Conservation (phyloP, 495 filamentous ascomycete species). For the Hypoxylon rickii region DNA sequence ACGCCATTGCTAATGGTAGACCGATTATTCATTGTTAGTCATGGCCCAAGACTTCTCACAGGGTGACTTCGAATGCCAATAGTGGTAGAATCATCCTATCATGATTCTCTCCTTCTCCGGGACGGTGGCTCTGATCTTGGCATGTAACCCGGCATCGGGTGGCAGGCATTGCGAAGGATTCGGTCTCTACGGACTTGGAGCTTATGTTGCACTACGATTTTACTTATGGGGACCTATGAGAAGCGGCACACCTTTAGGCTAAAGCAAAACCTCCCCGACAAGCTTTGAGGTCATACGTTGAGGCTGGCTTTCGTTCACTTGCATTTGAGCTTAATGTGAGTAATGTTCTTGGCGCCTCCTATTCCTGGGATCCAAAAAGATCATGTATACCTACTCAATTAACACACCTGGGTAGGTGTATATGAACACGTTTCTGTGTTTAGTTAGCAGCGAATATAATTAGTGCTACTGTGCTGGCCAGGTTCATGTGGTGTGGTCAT, state of each 20-base stretch:
- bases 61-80: slow-evolving; percentile 4
- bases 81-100: neutral
- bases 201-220: no score
- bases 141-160: no score
- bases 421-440: no score
- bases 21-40: slow-evolving; percentile 3
- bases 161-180: no score
- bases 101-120: neutral
- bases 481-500: no score
- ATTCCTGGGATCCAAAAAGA: no score
- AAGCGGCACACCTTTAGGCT: slow-evolving; percentile 15
- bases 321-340: slow-evolving; percentile 11
- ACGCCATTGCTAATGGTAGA: slow-evolving; percentile 1
- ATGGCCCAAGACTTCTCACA: neutral
- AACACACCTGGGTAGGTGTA: no score
- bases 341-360: slow-evolving; percentile 9
- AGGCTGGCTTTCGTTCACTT: slow-evolving; percentile 1
- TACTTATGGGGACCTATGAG: neutral
- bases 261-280: no score
- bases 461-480: no score
- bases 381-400: no score
- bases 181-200: no score
- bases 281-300: slow-evolving; percentile 12
- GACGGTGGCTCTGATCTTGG: slow-evolving; percentile 14
- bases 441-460: no score